A percentile compares a stretch with the other conserved stretches of the same genome.
phyloP scores from a whole-genome alignment of 1,284 basidiomycete species.

The Sporisorium graminicola region DNA sequence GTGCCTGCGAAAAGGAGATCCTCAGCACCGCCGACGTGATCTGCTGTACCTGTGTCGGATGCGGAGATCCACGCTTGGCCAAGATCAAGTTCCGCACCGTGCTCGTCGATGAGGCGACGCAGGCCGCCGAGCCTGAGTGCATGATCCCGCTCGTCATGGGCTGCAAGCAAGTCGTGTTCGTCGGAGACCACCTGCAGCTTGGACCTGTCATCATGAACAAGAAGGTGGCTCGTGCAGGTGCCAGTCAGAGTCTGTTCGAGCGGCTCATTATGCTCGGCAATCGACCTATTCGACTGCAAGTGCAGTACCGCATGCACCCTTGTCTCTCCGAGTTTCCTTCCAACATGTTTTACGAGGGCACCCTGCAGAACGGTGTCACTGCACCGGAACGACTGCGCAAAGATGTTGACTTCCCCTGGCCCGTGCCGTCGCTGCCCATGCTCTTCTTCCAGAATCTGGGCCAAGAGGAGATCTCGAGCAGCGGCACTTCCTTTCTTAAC shows the following conservation, averaged over 20 bases:
- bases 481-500: constrained; percentile 98
- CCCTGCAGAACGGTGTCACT: constrained; percentile 97
- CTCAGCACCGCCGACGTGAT: constrained; percentile 95
- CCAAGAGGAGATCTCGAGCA: constrained; percentile 98
- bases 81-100: constrained; percentile 99
- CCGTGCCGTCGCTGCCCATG: constrained; percentile 96
- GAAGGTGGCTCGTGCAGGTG: constrained; percentile 95
- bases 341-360: constrained; percentile 99
- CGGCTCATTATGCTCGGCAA: constrained; percentile 94
- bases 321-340: constrained; percentile 99
- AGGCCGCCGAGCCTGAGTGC: constrained; percentile 97
- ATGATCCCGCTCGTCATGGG: constrained; percentile 99
- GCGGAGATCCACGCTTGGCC: constrained; percentile 92
- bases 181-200: constrained; percentile 96
- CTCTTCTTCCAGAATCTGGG: constrained; percentile 99
- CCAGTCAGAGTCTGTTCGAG: constrained; percentile 98
- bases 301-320: constrained; percentile 99
- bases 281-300: constrained; percentile 95
- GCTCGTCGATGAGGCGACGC: constrained; percentile 97
- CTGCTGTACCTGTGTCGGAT: constrained; percentile 97
- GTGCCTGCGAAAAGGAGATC: constrained; percentile 97
- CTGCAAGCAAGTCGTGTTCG: constrained; percentile 95
- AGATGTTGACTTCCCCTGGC: constrained; percentile 99
- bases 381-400: constrained; percentile 96
- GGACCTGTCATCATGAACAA: constrained; percentile 99